Evolutionary conservation across 2,329 filamentous ascomycete species (phyloP), one percentile per base, ranked within the genome.

Genomic region (Aspergillus pseudotamarii): DNA sequence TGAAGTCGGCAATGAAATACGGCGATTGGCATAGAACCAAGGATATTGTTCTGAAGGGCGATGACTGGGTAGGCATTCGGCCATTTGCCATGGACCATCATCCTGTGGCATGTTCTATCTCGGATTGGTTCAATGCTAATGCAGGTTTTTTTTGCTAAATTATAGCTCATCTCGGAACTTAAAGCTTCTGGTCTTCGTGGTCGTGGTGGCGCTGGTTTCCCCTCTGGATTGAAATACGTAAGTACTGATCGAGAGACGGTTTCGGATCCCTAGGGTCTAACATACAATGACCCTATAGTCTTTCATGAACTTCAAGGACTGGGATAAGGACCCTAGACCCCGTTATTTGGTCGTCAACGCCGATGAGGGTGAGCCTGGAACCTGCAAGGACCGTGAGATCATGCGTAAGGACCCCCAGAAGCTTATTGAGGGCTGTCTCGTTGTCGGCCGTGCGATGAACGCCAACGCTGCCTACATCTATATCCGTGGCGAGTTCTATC

Each of bases 371-470:
- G 95, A 99, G 82, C 95, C 95, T 34, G 95, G 95, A 80, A 99
- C 95, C 59, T 99, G 95, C 89, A 99, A 99, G 85, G 95, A 99
- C 81, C 91, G 95, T 77, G 95, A 99, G 81, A 99, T 99, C 72
- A 99, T 99, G 95, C 93, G 95, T 82, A 99, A 99, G 84, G 95
- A 99, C 79, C 95, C 95, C 67, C 95, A 99, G 86, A 99, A 99
- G 87, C 91, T 99, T 69, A 85, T 99, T 76, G 95, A 99, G 83
- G 95, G 95, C 78, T 99, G 95, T 81, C 85, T 99, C 68, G 91
- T 99, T 56, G 93, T 95, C 70, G 95, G 95, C 58, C 91, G 95
- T 77, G 94, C 95, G 76, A 99, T 99, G 95, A 99, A 99, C 83
- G 95, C 94, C 76, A 95, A 92, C 55, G 95, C 95, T 64, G 95